Base-by-base conservation (phyloP, 805 yeast species). In the Wickerhamomyces pijperi region DNA sequence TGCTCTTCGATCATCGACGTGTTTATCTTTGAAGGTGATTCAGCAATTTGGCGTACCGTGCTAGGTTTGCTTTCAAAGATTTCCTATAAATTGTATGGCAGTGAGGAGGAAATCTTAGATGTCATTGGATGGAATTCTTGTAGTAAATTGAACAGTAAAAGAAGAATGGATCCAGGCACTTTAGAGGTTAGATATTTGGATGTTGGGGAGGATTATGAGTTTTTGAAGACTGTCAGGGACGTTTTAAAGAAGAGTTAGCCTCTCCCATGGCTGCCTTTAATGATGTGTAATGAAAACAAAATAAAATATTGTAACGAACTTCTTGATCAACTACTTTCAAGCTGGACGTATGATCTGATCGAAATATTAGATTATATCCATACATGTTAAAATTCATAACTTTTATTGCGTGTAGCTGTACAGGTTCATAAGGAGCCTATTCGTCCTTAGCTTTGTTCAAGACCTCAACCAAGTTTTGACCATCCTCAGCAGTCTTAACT, bases 401-500 rank as follows among this genome's bases (percentile, higher is more conserved):
- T n/a, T n/a, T n/a, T n/a, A n/a, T n/a, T n/a, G n/a, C n/a, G n/a
- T n/a, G n/a, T n/a, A n/a, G n/a, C n/a, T n/a, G n/a, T n/a, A n/a
- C n/a, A n/a, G n/a, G n/a, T n/a, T n/a, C n/a, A n/a, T n/a, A n/a
- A n/a, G n/a, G n/a, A n/a, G n/a, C n/a, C 13, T 25, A 25, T 4
- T 25, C 29, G 9, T 12, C 19, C 31, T 48, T 46, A 3, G 51
- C 52, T 12, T 45, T 41, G 11, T 45, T 37, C 34, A 65, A 45
- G 9, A 54, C 48, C 6, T 55, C 56, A 20, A 69, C 51, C 41
- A 83, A 62, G 39, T 69, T 74, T 31, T 65, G 60, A 16, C 80
- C 92, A 55, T 80, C 90, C 4, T 62, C 72, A n/a, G 72, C 67
- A 0, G 86, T 77, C 62, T 88, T 90, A 34, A 90, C 94, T 50